Percentiles rank a stretch among this genome's conserved stretches.
Conservation (phyloP, 768 basidiomycete genomes). For the Agrocybe chaxingu region DNA sequence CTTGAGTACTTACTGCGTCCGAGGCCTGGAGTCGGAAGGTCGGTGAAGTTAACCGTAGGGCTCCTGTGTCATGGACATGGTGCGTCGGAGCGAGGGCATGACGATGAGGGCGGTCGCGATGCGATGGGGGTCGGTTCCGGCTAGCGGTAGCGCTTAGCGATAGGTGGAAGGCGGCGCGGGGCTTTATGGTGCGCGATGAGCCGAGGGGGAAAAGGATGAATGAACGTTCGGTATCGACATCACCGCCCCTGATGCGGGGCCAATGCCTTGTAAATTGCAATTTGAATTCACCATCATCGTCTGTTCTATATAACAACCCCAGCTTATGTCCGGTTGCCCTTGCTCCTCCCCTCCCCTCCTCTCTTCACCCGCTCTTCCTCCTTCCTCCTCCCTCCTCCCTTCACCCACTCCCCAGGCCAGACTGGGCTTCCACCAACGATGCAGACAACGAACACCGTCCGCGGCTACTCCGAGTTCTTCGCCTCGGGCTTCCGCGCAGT, state of each 20-base stretch:
- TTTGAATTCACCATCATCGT: not conserved
- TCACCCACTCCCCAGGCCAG: not conserved
- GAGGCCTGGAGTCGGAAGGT: no score
- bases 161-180: no score
- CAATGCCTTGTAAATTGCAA: no score
- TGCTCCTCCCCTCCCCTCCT: not conserved
- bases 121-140: no score
- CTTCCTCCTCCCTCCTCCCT: constrained; percentile 1
- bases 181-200: no score
- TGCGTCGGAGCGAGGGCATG: no score
- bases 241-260: not conserved
- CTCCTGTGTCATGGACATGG: no score
- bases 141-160: no score
- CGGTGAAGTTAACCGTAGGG: no score
- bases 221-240: not conserved
- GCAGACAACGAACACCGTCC: constrained; percentile 13
- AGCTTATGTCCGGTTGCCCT: constrained; percentile 1
- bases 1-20: no score
- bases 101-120: no score
- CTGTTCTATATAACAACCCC: not conserved
- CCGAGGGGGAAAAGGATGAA: no score
- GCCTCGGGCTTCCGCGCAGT: constrained; percentile 42
- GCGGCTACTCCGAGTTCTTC: constrained; percentile 46
- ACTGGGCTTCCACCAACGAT: not conserved
- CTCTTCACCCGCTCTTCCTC: not conserved